Percentiles rank a stretch among this genome's conserved stretches.
These are phyloP conservation scores for Penium margaritaceum DNA, from an alignment of 139 green algal species.

Conservation along the genomic window DNA sequence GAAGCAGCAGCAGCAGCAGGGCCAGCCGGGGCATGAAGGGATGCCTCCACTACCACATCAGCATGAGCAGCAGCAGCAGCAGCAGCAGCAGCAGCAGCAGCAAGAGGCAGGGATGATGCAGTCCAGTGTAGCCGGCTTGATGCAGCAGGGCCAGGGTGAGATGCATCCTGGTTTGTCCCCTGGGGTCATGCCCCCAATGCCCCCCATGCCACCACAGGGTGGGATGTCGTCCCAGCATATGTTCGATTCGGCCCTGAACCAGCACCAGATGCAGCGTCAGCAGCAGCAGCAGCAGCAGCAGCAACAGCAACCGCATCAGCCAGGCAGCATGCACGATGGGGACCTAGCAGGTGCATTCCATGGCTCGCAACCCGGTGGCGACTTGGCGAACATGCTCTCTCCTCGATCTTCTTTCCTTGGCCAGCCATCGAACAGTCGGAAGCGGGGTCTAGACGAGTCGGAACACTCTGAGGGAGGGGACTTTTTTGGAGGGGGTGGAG, in stretches of 20 bases:
- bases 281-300: not conserved
- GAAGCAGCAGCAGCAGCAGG: constrained; percentile 16
- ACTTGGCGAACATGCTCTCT: no score
- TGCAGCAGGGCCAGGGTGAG: not conserved
- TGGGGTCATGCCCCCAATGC: not conserved
- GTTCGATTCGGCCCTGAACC: not conserved
- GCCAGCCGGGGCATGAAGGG: not conserved
- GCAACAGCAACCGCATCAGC: not conserved
- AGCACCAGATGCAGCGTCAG: not conserved
- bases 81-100: constrained; percentile 12
- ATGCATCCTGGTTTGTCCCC: not conserved
- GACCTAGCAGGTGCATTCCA: no score
- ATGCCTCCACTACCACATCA: not conserved
- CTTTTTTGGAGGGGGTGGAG: no score
- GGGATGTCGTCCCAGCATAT: not conserved
- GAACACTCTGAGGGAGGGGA: no score
- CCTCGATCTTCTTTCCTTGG: no score
- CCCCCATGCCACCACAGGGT: not conserved
- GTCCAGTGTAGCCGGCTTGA: not conserved
- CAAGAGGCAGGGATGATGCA: not conserved
- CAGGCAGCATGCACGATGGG: no score
- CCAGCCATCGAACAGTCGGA: no score
- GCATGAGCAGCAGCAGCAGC: not conserved
- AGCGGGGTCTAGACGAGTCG: no score
- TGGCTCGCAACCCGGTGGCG: no score